phyloP scores from a whole-genome alignment of 78 protist genomes.

The Dictyostelium firmibasis region DNA sequence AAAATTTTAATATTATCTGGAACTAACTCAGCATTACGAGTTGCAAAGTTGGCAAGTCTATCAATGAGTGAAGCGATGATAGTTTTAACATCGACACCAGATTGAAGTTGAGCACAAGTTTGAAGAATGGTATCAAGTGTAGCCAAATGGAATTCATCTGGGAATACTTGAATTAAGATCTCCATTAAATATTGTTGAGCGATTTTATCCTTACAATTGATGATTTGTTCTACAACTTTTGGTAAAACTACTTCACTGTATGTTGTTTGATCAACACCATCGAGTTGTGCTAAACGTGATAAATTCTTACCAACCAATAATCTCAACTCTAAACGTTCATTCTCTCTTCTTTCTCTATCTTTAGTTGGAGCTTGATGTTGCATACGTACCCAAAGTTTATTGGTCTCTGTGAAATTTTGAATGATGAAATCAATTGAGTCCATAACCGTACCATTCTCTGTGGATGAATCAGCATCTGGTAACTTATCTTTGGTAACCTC shows the following conservation, averaged over 20 bases:
- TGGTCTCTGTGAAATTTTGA: slow-evolving; percentile 97
- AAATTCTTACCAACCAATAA: slow-evolving; percentile 96
- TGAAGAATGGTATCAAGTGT: slow-evolving; percentile 89
- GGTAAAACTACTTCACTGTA: slow-evolving; percentile 84
- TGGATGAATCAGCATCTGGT: slow-evolving; percentile 87
- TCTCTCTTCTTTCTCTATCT: slow-evolving; percentile 90
- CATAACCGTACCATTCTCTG: slow-evolving; percentile 36
- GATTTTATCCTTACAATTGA: slow-evolving; percentile 93
- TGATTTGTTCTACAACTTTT: slow-evolving; percentile 86
- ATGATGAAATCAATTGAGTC: slow-evolving; percentile 94
- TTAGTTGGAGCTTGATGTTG: slow-evolving; percentile 94
- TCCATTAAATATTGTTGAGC: slow-evolving; percentile 99
- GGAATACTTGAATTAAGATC: slow-evolving; percentile 96
- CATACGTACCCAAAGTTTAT: slow-evolving; percentile 99
- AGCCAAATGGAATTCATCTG: slow-evolving; percentile 96
- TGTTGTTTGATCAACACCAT: slow-evolving; percentile 86
- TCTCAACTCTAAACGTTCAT: slow-evolving; percentile 93
- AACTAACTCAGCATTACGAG: slow-evolving; percentile 40
- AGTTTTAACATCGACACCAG: slow-evolving; percentile 91
- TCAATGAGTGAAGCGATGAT: slow-evolving; percentile 91
- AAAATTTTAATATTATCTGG: slow-evolving; percentile 85
- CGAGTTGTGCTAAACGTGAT: slow-evolving; percentile 91
- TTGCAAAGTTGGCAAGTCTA: slow-evolving; percentile 88
- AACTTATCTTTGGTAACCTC: slow-evolving; percentile 90
- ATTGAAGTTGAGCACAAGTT: slow-evolving; percentile 83